A percentile compares a stretch with the other conserved stretches of the same genome.
Evolutionary conservation across 2,329 filamentous ascomycete genomes (phyloP).

Genomic region (Furcasterigmium furcatum): DNA sequence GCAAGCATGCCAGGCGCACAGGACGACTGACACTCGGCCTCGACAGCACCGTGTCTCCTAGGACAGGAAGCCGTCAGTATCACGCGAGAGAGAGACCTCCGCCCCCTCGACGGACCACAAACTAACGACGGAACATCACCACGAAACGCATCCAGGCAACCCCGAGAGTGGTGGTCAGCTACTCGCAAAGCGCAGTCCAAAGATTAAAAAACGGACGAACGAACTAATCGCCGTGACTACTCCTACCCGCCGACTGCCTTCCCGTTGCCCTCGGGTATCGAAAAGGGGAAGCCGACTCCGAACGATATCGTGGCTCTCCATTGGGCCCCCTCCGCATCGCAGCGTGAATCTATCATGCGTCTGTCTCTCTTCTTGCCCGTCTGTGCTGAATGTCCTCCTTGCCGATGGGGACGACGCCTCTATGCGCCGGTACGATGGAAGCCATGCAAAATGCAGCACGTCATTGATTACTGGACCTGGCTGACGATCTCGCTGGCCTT

Average conservation of each 20-base stretch:
- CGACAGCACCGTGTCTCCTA: too few species aligned
- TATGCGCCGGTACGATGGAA: neutral
- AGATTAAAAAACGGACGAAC: neutral
- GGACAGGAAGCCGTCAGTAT: too few species aligned
- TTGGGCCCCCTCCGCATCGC: neutral
- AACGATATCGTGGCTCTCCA: conserved; percentile 1
- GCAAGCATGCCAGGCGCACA: too few species aligned
- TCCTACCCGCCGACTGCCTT: neutral
- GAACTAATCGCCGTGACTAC: neutral
- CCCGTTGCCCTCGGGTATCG: neutral
- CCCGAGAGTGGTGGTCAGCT: too few species aligned
- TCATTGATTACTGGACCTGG: conserved; percentile 55
- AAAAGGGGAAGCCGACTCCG: neutral
- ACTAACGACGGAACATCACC: too few species aligned
- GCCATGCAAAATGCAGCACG: neutral
- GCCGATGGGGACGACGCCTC: neutral
- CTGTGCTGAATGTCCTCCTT: neutral
- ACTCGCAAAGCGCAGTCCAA: too few species aligned
- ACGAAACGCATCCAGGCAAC: too few species aligned
- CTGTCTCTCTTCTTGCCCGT: neutral
- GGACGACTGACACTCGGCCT: too few species aligned
- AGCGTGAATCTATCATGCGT: neutral
- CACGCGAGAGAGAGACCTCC: too few species aligned
- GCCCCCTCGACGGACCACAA: too few species aligned
- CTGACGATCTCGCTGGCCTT: conserved; percentile 96